Conservation (phyloP, 1,139 yeast genomes). For the Saccharomyces pastorianus region DNA sequence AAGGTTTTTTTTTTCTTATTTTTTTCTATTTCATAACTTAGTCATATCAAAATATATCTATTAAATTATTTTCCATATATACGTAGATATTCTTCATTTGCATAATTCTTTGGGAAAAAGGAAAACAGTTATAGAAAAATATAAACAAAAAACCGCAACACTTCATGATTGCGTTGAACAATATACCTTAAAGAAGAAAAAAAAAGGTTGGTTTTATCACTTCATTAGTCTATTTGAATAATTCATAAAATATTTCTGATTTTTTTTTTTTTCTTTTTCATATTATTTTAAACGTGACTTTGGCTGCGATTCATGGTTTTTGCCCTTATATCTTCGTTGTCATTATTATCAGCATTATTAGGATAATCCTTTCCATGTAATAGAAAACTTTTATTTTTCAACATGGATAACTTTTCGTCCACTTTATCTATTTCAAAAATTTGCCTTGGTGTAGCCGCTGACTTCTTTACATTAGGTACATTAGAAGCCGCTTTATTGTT, state of each 20-base stretch:
- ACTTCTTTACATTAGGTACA: background rate
- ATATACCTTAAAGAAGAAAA: background rate
- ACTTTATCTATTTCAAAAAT: constrained; percentile 29
- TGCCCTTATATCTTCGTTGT: background rate
- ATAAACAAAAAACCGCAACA: background rate
- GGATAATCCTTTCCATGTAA: constrained; percentile 3
- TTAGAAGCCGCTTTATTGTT: background rate
- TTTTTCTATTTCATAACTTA: background rate
- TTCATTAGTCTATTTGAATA: background rate
- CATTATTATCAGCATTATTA: constrained; percentile 1
- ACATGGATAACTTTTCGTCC: constrained; percentile 27
- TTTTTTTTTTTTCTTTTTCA: background rate
- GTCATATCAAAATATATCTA: background rate
- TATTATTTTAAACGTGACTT: constrained; percentile 3
- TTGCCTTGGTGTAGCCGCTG: constrained; percentile 5
- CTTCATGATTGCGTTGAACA: background rate
- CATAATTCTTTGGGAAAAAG: background rate
- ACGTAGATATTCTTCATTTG: background rate
- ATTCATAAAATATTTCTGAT: constrained; percentile 1
- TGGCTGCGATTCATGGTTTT: constrained; percentile 9
- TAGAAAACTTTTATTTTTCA: constrained; percentile 9
- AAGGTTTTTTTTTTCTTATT: background rate
- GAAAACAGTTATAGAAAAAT: background rate
- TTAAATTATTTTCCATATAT: background rate
- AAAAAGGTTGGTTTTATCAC: background rate